Conservation (phyloP, 495 filamentous ascomycete genomes). For the Hyaloscypha finlandica region DNA sequence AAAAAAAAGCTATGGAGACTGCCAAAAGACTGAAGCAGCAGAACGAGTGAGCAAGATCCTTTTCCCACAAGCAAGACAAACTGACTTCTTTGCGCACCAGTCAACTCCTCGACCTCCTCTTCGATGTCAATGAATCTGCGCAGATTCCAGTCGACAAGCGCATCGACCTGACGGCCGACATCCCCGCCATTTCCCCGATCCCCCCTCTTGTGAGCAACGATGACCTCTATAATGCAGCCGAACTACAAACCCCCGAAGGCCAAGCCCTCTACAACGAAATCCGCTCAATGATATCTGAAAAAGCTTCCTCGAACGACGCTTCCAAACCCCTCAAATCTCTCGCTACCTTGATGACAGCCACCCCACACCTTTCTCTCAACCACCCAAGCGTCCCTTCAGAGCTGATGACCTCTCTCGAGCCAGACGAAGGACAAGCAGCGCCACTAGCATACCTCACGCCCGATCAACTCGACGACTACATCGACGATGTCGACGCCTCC, state of each 20-base stretch:
- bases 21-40: constrained; percentile 80
- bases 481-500: constrained; percentile 67
- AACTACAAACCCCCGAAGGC: constrained; percentile 47
- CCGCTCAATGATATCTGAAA: constrained; percentile 26
- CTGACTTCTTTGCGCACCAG: constrained; percentile 22
- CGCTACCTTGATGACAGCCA: constrained; percentile 38
- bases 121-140: constrained; percentile 80
- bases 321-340: constrained; percentile 44
- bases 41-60: constrained; percentile 58
- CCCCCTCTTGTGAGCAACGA: constrained; percentile 21
- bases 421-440: constrained; percentile 5
- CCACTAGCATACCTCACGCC: constrained; percentile 62
- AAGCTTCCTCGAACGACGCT: constrained; percentile 40
- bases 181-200: constrained; percentile 14
- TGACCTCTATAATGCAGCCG: constrained; percentile 27
- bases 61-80: constrained; percentile 54
- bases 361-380: constrained; percentile 22
- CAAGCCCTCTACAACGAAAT: constrained; percentile 39
- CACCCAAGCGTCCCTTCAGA: constrained; percentile 9
- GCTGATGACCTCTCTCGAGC: constrained; percentile 4
- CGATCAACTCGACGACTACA: constrained; percentile 79
- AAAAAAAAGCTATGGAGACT: constrained; percentile 73
- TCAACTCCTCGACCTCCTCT: constrained; percentile 68
- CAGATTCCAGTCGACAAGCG: constrained; percentile 75
- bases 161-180: constrained; percentile 43